phyloP scores from a whole-genome alignment of 768 basidiomycete genomes.

The Rhizopogon rudus region DNA sequence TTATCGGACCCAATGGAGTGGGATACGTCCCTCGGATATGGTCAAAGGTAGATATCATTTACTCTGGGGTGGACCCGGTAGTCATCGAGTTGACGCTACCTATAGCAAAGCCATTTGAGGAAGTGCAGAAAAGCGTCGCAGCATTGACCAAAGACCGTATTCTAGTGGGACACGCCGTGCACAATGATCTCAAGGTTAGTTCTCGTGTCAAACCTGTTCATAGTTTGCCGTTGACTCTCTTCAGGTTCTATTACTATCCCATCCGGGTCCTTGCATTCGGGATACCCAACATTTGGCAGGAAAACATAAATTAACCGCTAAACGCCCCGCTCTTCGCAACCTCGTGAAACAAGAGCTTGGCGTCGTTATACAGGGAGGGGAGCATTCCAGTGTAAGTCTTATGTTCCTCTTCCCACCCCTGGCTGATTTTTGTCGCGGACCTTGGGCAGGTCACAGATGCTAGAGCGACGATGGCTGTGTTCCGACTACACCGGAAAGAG shows the following conservation, averaged over 20 bases:
- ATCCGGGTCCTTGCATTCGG: slow-evolving; percentile 56
- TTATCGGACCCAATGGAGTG: slow-evolving; percentile 88
- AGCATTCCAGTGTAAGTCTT: slow-evolving; percentile 80
- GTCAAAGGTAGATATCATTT: slow-evolving; percentile 43
- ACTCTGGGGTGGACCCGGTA: not conserved
- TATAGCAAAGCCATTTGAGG: slow-evolving; percentile 70
- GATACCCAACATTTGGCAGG: slow-evolving; percentile 66
- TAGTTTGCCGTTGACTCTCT: not conserved
- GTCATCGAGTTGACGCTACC: not conserved
- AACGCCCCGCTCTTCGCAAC: slow-evolving; percentile 70
- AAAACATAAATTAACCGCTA: slow-evolving; percentile 56
- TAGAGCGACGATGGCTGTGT: slow-evolving; percentile 92
- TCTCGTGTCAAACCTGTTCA: not conserved
- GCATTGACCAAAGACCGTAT: slow-evolving; percentile 73
- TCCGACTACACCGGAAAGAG: slow-evolving; percentile 70
- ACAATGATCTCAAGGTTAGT: slow-evolving; percentile 78
- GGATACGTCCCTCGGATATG: slow-evolving; percentile 75
- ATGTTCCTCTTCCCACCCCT: not conserved
- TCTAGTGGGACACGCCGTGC: slow-evolving; percentile 86
- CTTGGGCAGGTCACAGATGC: slow-evolving; percentile 78
- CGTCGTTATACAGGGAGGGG: slow-evolving; percentile 77
- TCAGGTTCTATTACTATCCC: slow-evolving; percentile 66
- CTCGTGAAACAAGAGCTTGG: slow-evolving; percentile 78
- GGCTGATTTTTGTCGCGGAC: not conserved
- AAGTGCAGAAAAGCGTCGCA: slow-evolving; percentile 75